Evolutionary conservation across 202 grass and related monocot genomes (phyloP).

Genomic region (Elaeis oleifera): DNA sequence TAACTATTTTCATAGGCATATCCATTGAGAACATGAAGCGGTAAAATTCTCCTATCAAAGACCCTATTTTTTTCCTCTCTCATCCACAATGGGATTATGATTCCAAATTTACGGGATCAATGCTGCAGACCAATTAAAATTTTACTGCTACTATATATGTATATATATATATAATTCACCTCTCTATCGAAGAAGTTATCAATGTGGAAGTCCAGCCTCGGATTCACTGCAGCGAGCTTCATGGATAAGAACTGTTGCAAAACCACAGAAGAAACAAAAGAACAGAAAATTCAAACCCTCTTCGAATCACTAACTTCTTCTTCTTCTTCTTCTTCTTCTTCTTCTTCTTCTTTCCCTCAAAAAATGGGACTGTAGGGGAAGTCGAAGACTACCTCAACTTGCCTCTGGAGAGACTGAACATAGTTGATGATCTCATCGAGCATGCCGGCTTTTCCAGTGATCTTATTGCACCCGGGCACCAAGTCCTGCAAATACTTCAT

Average conservation of each 20-base stretch:
- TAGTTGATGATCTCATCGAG: constrained; percentile 99
- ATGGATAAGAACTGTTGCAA: constrained; percentile 77
- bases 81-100: no score
- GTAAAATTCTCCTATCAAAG: no score
- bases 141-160: no score
- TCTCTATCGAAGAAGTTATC: constrained; percentile 50
- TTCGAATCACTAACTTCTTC: neutral
- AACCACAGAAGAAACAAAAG: neutral
- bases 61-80: no score
- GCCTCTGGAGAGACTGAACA: constrained; percentile 96
- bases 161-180: constrained; percentile 4
- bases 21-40: no score
- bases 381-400: constrained; percentile 62
- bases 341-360: no score
- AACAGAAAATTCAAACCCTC: neutral
- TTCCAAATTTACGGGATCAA: neutral
- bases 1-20: no score
- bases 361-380: neutral
- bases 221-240: constrained; percentile 78
- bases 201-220: constrained; percentile 60
- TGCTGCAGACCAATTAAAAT: neutral
- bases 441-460: constrained; percentile 96
- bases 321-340: no score
- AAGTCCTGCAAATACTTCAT: constrained; percentile 94
- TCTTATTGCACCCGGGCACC: constrained; percentile 95